Evolutionary conservation across 164 flowering plant genomes (phyloP).

Genomic region (Chimonanthus praecox): DNA sequence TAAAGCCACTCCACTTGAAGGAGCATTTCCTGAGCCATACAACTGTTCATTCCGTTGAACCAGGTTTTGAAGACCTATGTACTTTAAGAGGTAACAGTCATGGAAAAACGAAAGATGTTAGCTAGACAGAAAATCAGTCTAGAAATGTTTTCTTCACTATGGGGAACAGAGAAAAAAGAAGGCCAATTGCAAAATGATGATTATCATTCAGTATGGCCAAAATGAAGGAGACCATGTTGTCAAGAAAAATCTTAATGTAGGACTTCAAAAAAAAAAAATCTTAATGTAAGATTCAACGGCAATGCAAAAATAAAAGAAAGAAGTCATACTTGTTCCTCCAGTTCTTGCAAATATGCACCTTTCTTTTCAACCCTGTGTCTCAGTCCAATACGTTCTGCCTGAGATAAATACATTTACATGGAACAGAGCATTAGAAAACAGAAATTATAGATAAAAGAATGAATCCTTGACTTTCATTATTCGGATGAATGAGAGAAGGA

Average conservation of each 20-base stretch:
- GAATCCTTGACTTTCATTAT: constrained; percentile 1
- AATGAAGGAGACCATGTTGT: background rate
- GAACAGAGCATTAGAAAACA: background rate
- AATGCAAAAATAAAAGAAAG: constrained; percentile 4
- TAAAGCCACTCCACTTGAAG: constrained; percentile 81
- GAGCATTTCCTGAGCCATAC: constrained; percentile 72
- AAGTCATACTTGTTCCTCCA: constrained; percentile 80
- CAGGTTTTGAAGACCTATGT: constrained; percentile 71
- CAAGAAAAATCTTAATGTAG: too few relatives aligned
- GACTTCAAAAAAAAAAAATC: too few relatives aligned
- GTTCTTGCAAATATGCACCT: constrained; percentile 82
- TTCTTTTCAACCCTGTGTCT: constrained; percentile 78
- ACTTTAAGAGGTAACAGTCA: constrained; percentile 30
- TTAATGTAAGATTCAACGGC: background rate
- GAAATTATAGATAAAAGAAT: background rate
- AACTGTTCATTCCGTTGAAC: constrained; percentile 79
- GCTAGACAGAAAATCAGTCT: too few relatives aligned
- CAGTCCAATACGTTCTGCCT: constrained; percentile 66
- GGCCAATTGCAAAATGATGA: too few relatives aligned
- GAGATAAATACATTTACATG: constrained; percentile 3
- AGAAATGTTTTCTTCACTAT: too few relatives aligned
- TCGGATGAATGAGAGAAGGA: background rate
- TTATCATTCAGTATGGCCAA: background rate
- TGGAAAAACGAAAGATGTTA: too few relatives aligned
- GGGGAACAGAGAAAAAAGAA: too few relatives aligned